phyloP scores from a whole-genome alignment of 1,139 yeast genomes.

The Citeromyces hawaiiensis region DNA sequence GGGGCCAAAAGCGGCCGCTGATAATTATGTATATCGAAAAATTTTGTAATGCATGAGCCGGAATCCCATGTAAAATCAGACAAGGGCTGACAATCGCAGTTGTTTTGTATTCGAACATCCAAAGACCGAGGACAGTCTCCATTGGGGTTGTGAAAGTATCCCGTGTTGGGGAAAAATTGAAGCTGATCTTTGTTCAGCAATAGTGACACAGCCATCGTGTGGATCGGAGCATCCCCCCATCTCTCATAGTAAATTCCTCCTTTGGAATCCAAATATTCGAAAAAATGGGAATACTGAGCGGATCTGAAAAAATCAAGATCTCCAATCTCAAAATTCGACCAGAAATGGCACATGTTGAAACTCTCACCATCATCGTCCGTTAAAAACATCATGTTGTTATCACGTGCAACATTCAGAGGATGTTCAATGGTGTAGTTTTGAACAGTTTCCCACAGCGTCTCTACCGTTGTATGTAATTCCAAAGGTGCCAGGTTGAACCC shows the following conservation, averaged over 20 bases:
- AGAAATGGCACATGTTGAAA: conserved; percentile 46
- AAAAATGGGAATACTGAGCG: conserved; percentile 31
- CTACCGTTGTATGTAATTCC: conserved; percentile 36
- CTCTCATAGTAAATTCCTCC: conserved; percentile 52
- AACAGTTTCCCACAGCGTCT: conserved; percentile 27
- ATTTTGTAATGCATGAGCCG: conserved; percentile 37
- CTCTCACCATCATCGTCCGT: conserved; percentile 36
- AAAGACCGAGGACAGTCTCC: conserved; percentile 20
- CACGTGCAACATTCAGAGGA: conserved; percentile 27
- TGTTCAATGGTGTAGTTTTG: conserved; percentile 22
- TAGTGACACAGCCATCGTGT: conserved; percentile 41
- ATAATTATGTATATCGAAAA: conserved; percentile 28
- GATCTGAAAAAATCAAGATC: conserved; percentile 38
- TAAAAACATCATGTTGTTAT: conserved; percentile 32
- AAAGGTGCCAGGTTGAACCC: conserved; percentile 43
- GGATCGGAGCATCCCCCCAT: conserved; percentile 57
- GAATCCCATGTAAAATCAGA: conserved; percentile 37
- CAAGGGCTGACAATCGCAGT: conserved; percentile 31
- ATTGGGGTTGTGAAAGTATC: conserved; percentile 33
- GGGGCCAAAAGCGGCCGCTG: conserved; percentile 27
- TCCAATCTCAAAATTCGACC: conserved; percentile 50
- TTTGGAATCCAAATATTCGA: conserved; percentile 31
- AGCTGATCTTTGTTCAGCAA: conserved; percentile 29
- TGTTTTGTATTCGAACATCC: conserved; percentile 29
- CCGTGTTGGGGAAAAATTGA: conserved; percentile 41